These are phyloP conservation scores for Mycosarcoma maydis DNA, from an alignment of 1,284 basidiomycete species.

Conservation along the genomic window DNA sequence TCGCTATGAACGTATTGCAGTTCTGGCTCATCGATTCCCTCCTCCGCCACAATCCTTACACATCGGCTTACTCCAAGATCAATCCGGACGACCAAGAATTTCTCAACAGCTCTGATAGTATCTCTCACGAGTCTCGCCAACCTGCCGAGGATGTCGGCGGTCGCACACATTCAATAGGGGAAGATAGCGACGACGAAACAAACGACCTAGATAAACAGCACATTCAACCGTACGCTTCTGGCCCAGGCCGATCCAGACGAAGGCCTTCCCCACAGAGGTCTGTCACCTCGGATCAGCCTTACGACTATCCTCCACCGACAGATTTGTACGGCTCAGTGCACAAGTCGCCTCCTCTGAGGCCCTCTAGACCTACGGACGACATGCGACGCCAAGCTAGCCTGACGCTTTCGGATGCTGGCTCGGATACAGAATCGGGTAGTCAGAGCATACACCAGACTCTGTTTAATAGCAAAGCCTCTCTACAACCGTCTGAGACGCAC, in stretches of 20 bases:
- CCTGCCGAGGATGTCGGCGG: background rate
- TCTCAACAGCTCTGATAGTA: slow-evolving; percentile 27
- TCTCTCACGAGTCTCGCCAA: slow-evolving; percentile 27
- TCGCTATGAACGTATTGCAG: slow-evolving; percentile 77
- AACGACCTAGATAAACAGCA: slow-evolving; percentile 4
- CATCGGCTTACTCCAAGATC: slow-evolving; percentile 49
- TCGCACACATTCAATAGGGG: slow-evolving; percentile 16
- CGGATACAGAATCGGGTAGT: slow-evolving; percentile 12
- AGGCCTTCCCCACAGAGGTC: slow-evolving; percentile 11
- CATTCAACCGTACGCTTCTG: slow-evolving; percentile 20
- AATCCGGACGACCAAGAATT: slow-evolving; percentile 33
- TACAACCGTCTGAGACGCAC: slow-evolving; percentile 26
- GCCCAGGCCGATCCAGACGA: slow-evolving; percentile 13
- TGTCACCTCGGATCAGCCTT: slow-evolving; percentile 19
- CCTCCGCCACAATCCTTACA: slow-evolving; percentile 59
- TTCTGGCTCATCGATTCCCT: slow-evolving; percentile 66
- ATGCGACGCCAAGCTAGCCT: slow-evolving; percentile 37
- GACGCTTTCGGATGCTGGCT: slow-evolving; percentile 26
- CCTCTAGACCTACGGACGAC: slow-evolving; percentile 18
- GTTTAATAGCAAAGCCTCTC: slow-evolving; percentile 11
- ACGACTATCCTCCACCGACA: slow-evolving; percentile 25
- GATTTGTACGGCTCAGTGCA: slow-evolving; percentile 29
- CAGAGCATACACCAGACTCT: slow-evolving; percentile 11
- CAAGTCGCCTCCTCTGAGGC: slow-evolving; percentile 17
- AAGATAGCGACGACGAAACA: slow-evolving; percentile 19